Base-by-base conservation (phyloP, 768 basidiomycete genomes). In the Sporobolomyces pararoseus region DNA sequence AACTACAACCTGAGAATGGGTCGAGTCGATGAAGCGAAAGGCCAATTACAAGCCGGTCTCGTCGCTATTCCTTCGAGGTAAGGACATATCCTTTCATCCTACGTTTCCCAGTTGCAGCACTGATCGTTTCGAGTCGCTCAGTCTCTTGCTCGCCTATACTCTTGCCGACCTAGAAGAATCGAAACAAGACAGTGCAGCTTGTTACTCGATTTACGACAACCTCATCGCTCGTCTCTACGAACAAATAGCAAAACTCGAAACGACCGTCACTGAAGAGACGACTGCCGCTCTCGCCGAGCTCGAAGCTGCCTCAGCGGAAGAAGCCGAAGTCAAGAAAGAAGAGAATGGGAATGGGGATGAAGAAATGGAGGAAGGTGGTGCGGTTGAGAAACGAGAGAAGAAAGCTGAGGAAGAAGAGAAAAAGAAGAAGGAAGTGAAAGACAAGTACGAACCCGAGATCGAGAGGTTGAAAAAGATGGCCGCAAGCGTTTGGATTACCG, bases 81-180 rank as follows among this genome's bases (percentile, higher is more conserved):
- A 34, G 59, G 49, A n/a, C n/a, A n/a, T 5, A 5, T 44, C 4
- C 31, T 82, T 6, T 19, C 19, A 13, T 13, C 50, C 12, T 66
- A 51, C 25, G 21, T 49, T 39, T 59, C 27, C 13, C 17, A 46
- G 44, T 13, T 46, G 13, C 9, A 23, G 10, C 23, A 21, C 13
- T 14, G 46, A 47, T 7, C 46, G 13, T 14, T 23, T 23, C 46
- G 46, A 12, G 7, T 7, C 21, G 44, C n/a, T 4, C 64, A 96
- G 94, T 77, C 91, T 89, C 78, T 83, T 96, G 6, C 83, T 99
- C n/a, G 90, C 88, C 49, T 97, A 91, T 79, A 89, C 93, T 7
- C 89, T 88, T 70, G 87, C 87, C 44, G 95, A 98, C 76, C 79
- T 82, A 25, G 82, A 86, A 71, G 89, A 88, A 82, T 80, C 77